These are phyloP conservation scores for Hypoxylon trugodes DNA, from an alignment of 495 filamentous ascomycete species.

Conservation along the genomic window DNA sequence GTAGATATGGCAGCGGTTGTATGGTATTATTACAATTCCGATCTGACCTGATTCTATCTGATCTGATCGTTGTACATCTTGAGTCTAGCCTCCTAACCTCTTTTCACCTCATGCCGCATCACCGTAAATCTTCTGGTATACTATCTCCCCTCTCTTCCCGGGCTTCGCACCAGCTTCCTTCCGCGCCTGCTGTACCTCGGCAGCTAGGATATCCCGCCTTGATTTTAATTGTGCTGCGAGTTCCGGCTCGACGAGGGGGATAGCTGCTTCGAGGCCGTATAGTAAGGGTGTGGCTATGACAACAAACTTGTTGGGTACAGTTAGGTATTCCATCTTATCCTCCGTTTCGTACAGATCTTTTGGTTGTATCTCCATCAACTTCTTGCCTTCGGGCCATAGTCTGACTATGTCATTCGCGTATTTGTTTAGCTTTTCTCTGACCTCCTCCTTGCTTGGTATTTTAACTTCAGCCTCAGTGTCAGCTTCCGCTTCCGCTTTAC, in stretches of 20 bases:
- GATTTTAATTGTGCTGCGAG: slow-evolving; percentile 45
- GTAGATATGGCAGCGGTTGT: slow-evolving; percentile 2
- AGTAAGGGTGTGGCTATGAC: slow-evolving; percentile 44
- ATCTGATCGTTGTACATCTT: slow-evolving; percentile 1
- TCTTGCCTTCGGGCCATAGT: slow-evolving; percentile 48
- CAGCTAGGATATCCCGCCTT: slow-evolving; percentile 39
- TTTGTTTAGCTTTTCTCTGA: slow-evolving; percentile 42
- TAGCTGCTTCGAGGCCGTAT: slow-evolving; percentile 51
- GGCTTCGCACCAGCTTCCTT: not conserved
- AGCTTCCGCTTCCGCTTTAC: too few relatives aligned
- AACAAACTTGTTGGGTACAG: slow-evolving; percentile 36
- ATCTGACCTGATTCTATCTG: not conserved
- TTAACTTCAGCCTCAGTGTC: not conserved
- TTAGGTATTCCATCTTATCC: slow-evolving; percentile 41
- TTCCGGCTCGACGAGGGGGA: slow-evolving; percentile 45
- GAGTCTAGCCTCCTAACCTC: not conserved
- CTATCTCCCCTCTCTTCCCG: not conserved
- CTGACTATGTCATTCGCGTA: slow-evolving; percentile 47
- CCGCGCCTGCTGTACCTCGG: slow-evolving; percentile 39
- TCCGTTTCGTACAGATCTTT: slow-evolving; percentile 25
- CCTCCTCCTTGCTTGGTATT: too few relatives aligned
- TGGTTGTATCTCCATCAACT: slow-evolving; percentile 46
- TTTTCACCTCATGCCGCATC: too few relatives aligned
- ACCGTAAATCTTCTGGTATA: slow-evolving; percentile 27
- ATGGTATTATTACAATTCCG: slow-evolving; percentile 20